Base-by-base conservation (phyloP, 768 basidiomycete genomes). In the Kwoniella sp. region DNA sequence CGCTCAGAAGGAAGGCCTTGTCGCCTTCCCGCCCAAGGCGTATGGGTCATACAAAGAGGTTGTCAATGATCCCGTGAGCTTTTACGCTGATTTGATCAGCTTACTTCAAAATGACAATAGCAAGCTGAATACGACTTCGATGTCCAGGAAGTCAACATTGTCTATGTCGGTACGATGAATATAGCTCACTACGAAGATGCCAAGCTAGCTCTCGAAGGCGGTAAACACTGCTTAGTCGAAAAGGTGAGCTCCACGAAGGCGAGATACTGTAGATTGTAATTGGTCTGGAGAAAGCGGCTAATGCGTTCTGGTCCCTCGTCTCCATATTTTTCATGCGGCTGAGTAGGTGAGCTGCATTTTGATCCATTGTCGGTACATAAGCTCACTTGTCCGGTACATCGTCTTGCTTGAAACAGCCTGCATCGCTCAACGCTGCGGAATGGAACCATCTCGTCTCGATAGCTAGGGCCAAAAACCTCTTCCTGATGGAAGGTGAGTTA, bases 91-190 rank as follows among this genome's bases (percentile, higher is more conserved):
- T n/a, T 48, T 17, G 5, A 30, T 29, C 28, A 12, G n/a, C n/a
- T n/a, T 37, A 17, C 20, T 4, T 55, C 26, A 17, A 9, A 51
- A n/a, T n/a, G n/a, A n/a, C 28, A 25, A 37, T 56, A 23, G 20
- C 41, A 22, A 20, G 28, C 52, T 26, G 25, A 47, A 15, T 51
- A 23, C 31, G 4, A 41, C 28, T 13, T 29, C 5, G 20, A 29
- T 2, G n/a, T 47, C 0, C 58, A 79, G 80, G 72, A 77, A 54
- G 74, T 81, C 50, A 69, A 81, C 56, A 72, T 71, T 48, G 67
- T 81, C 26, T 82, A 82, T 72, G 58, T 82, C 51, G 81, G 77
- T 3, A 79, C 81, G 5, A 73, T 76, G 28, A 76, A 82, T 57
- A 66, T 71, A 4, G 68, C 66, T 25, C 81, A 82, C 65, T 82